Evolutionary conservation across 805 yeast species (phyloP).

Genomic region (Candida taoyuanica): DNA sequence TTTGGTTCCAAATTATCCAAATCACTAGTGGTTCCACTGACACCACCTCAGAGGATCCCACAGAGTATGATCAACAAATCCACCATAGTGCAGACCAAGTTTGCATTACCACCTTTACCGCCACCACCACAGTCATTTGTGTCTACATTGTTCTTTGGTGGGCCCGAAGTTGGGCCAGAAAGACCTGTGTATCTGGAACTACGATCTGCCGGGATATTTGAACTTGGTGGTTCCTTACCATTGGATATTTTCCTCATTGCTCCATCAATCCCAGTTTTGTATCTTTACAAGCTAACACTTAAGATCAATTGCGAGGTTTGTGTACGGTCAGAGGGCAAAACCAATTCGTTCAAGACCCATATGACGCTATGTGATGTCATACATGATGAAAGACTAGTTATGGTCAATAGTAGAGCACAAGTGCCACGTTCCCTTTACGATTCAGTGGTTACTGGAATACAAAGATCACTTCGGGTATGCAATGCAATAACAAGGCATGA

Average conservation of each 20-base stretch:
- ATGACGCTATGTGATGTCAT: conserved; percentile 11
- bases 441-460: conserved; percentile 8
- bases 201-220: conserved; percentile 7
- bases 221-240: conserved; percentile 9
- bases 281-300: conserved; percentile 7
- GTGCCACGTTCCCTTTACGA: conserved; percentile 6
- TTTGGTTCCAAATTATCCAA: conserved; percentile 8
- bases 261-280: not conserved
- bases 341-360: not conserved
- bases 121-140: conserved; percentile 11
- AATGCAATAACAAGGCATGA: conserved; percentile 10
- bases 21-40: conserved; percentile 6
- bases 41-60: conserved; percentile 9
- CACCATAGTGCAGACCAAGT: conserved; percentile 5
- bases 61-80: conserved; percentile 5
- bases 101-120: conserved; percentile 5
- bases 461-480: conserved; percentile 8
- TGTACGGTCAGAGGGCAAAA: conserved; percentile 1
- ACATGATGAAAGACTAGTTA: conserved; percentile 5
- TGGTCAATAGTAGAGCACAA: conserved; percentile 5
- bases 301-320: not conserved
- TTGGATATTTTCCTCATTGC: conserved; percentile 11
- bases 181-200: conserved; percentile 5
- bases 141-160: conserved; percentile 6
- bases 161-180: conserved; percentile 6